Base-by-base conservation (phyloP, 1,284 basidiomycete species). In the Taiwanofungus camphoratus region DNA sequence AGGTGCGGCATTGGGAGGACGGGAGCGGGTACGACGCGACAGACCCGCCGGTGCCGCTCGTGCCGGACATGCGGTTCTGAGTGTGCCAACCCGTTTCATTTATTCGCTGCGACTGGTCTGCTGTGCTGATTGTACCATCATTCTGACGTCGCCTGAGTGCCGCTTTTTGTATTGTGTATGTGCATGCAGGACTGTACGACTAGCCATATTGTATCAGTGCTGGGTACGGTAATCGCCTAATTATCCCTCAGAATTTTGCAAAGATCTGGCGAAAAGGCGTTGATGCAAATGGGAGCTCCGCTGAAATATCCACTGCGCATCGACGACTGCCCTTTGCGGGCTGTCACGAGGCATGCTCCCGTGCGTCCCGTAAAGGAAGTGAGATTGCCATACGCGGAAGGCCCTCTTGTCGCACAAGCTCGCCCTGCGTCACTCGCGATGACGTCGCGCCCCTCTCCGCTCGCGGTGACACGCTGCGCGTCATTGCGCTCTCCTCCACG, bases 21-120 rank as follows among this genome's bases (percentile, higher is more conserved):
- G 36, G 38, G 24, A 36, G 40, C 42, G 59, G 53, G 29, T 53
- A 54, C 46, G 61, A 64, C 48, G 55, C 54, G 34, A 61, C 60
- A 31, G 55, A 62, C 41, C 56, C 57, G 3, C 57, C 56, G 21
- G 49, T 54, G 53, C 56, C 61, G 3, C 29, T 57, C 1, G 56
- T 52, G 36, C 46, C 53, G 26, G 50, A 57, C 27, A 42, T 49
- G 24, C 32, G 42, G 7, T 31, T 41, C n/a, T 43, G 37, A 48
- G 37, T 21, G 29, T 41, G 15, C 19, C 19, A 34, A 34, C 19
- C 29, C 8, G 11, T 11, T 11, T 18, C 22, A 5, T 20, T 13
- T 21, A 34, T 9, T 23, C 12, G 26, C 18, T 40, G 15, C 11
- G n/a, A n/a, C n/a, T 27, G 38, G 13, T 27, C 24, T 27, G 12